Evolutionary conservation across 495 filamentous ascomycete genomes (phyloP).

Genomic region (Astrothelium macrocarpum): DNA sequence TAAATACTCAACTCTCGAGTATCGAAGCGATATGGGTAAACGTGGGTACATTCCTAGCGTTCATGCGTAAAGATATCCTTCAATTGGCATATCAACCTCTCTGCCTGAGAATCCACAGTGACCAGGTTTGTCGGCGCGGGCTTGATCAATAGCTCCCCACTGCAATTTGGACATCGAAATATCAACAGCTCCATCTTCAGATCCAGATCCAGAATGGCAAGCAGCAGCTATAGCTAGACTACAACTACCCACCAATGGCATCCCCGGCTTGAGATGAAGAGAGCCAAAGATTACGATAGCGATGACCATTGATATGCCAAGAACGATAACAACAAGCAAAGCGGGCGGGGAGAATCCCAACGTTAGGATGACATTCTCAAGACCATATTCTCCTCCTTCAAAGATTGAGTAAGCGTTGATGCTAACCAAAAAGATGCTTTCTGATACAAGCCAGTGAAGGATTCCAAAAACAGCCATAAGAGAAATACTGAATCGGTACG

Average conservation of each 20-base stretch:
- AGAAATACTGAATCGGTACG: conserved; percentile 15
- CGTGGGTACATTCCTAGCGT: too few relatives aligned
- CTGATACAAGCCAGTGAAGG: conserved; percentile 17
- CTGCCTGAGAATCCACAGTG: background rate
- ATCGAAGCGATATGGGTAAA: too few relatives aligned
- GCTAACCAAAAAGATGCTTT: conserved; percentile 13
- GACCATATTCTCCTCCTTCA: background rate
- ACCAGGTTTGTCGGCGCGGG: background rate
- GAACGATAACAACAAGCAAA: conserved; percentile 19
- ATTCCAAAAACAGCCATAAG: conserved; percentile 9
- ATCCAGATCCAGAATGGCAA: conserved; percentile 16
- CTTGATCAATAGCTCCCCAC: background rate
- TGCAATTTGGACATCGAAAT: background rate
- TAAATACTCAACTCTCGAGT: background rate
- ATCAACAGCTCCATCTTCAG: background rate
- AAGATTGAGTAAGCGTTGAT: conserved; percentile 5
- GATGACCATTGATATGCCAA: conserved; percentile 14
- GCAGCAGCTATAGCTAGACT: conserved; percentile 29
- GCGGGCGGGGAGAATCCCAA: conserved; percentile 27
- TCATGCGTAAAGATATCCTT: background rate
- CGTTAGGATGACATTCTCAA: conserved; percentile 4
- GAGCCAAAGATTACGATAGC: conserved; percentile 15
- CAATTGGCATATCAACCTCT: background rate
- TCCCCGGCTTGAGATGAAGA: conserved; percentile 17
- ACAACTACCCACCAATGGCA: conserved; percentile 27